A percentile compares a stretch with the other conserved stretches of the same genome.
These are phyloP conservation scores for Tulasnella sp. DNA, from an alignment of 768 basidiomycete species.

Conservation along the genomic window DNA sequence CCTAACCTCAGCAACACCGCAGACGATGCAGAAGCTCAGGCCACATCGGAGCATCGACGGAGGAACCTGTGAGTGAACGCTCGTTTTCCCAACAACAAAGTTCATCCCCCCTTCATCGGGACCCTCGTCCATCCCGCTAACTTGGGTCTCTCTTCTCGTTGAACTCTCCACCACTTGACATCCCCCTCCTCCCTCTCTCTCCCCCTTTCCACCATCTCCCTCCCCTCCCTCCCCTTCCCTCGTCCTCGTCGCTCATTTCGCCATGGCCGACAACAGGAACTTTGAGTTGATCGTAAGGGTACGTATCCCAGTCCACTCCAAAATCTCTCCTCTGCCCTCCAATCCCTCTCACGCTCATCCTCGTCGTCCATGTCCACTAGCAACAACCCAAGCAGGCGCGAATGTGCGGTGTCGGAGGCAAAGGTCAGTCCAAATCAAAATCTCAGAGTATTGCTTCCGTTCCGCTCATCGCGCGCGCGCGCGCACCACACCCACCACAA, in stretches of 20 bases:
- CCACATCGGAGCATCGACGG: slow-evolving; percentile 7
- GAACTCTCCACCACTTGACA: neutral
- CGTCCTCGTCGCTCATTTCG: neutral
- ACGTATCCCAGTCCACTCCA: slow-evolving; percentile 13
- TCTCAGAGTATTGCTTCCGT: neutral
- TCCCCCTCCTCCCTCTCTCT: neutral
- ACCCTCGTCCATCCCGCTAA: neutral
- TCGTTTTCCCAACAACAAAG: slow-evolving; percentile 2
- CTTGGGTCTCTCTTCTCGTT: neutral
- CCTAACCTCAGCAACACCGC: neutral
- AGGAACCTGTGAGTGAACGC: neutral
- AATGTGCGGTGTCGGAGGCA: slow-evolving; percentile 25
- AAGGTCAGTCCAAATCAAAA: slow-evolving; percentile 5
- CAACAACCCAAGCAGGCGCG: slow-evolving; percentile 29
- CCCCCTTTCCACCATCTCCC: neutral
- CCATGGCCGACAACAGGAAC: slow-evolving; percentile 11
- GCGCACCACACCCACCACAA: too few relatives aligned
- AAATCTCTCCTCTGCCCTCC: neutral
- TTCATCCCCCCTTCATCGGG: neutral
- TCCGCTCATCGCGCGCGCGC: too few relatives aligned
- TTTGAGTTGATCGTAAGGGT: slow-evolving; percentile 11
- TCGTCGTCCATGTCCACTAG: slow-evolving; percentile 16
- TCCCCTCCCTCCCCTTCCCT: slow-evolving; percentile 1
- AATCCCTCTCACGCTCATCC: neutral
- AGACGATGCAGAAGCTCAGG: neutral